Evolutionary conservation across 768 basidiomycete genomes (phyloP).

Genomic region (Cyclocybe aegerita): DNA sequence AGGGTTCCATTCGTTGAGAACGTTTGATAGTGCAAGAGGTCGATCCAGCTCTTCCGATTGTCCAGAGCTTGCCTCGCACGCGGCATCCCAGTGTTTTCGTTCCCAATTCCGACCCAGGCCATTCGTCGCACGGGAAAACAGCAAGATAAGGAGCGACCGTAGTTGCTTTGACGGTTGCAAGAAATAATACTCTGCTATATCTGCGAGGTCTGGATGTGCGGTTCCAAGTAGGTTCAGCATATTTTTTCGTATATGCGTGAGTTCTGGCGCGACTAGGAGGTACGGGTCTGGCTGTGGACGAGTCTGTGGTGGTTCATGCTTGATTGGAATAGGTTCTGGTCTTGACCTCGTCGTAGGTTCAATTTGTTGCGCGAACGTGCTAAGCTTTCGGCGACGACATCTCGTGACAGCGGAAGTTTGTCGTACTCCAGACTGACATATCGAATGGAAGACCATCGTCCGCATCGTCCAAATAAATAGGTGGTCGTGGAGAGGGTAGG

Average conservation of each 20-base stretch:
- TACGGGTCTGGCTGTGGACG: slow-evolving; percentile 59
- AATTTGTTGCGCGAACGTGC: slow-evolving; percentile 41
- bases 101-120: slow-evolving; percentile 74
- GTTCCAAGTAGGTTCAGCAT: slow-evolving; percentile 81
- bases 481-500: slow-evolving; percentile 7
- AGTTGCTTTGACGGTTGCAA: slow-evolving; percentile 87
- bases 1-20: slow-evolving; percentile 91
- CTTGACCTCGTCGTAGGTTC: slow-evolving; percentile 25
- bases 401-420: slow-evolving; percentile 22
- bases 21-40: slow-evolving; percentile 75
- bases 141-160: slow-evolving; percentile 83
- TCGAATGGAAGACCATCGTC: slow-evolving; percentile 14
- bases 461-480: slow-evolving; percentile 11
- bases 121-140: slow-evolving; percentile 92
- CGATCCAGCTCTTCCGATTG: slow-evolving; percentile 65
- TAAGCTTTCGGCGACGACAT: slow-evolving; percentile 33
- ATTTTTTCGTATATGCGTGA: slow-evolving; percentile 66
- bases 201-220: slow-evolving; percentile 83
- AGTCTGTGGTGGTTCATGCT: slow-evolving; percentile 17
- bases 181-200: slow-evolving; percentile 93
- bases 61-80: slow-evolving; percentile 54
- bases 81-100: slow-evolving; percentile 57
- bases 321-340: slow-evolving; percentile 28
- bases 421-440: slow-evolving; percentile 14
- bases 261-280: slow-evolving; percentile 68